Percentiles rank a stretch among this genome's conserved stretches.
phyloP scores from a whole-genome alignment of 1,284 basidiomycete genomes.

The Erythrobasidium hasegawianum region DNA sequence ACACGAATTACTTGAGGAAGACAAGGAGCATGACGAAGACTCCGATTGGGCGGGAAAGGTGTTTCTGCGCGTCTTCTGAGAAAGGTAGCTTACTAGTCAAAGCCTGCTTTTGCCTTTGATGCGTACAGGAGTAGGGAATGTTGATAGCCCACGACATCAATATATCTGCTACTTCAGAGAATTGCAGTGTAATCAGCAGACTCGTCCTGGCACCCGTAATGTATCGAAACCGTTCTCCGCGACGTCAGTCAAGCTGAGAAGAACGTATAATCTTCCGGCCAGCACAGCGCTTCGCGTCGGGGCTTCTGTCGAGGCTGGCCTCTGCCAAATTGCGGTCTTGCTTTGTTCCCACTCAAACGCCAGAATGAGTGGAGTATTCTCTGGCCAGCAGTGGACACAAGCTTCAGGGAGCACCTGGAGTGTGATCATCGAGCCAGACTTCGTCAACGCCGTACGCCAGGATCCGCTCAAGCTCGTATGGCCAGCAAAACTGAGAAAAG shows the following conservation, averaged over 20 bases:
- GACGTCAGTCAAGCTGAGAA: no score
- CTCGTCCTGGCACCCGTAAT: no score
- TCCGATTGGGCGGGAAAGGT: neutral
- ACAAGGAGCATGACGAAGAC: neutral
- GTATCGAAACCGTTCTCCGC: no score
- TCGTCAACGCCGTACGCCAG: conserved; percentile 22
- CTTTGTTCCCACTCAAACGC: no score
- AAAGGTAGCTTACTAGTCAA: neutral
- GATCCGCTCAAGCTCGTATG: neutral
- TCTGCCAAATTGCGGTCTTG: no score
- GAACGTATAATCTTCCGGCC: no score
- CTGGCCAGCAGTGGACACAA: conserved; percentile 33
- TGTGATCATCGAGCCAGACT: conserved; percentile 33
- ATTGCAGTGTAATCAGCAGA: neutral
- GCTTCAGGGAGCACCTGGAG: conserved; percentile 31
- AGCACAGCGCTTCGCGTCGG: no score
- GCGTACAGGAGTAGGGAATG: no score
- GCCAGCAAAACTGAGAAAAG: neutral
- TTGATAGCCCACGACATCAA: no score
- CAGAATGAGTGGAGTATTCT: conserved; percentile 21
- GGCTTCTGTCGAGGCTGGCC: no score
- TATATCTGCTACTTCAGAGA: neutral
- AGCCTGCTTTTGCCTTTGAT: no score
- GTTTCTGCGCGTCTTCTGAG: neutral
- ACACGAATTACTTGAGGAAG: no score